Evolutionary conservation across 257 asterid species (phyloP), one percentile per base, ranked within the genome.

Genomic region (Nicotiana paniculata): DNA sequence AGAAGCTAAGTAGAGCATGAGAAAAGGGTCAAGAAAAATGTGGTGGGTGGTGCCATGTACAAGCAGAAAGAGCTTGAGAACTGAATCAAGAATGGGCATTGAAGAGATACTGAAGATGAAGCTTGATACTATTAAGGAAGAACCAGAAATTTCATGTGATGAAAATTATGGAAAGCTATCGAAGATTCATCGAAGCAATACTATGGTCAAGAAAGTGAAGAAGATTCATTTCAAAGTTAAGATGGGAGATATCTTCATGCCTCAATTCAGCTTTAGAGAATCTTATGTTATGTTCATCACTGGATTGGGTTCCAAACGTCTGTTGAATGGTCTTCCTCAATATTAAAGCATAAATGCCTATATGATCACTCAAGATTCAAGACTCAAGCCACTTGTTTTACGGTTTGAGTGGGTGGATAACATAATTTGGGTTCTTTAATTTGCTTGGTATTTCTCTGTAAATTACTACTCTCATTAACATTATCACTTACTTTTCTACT

Each of bases 21-120:
- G 83, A 74, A 86, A 83, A 82, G 84, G 84, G 21, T 62, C 76
- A 48, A 75, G 74, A 12, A 84, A 81, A 55, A 88, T 91, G 96
- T 85, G 91, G 92, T 87, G 91, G 90, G 83, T 67, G 76, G 87
- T 82, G 78, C 69, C 83, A 18, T 80, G 89, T 80, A 81, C 81
- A 78, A 88, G 86, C 81, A 74, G 39, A 81, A 91, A 85, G 84
- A 89, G 77, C 83, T 35, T 59, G 89, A 86, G 85, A 39, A 77
- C 84, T 1, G 92, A 92, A 13, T 83, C 91, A 24, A 79, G 90
- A 68, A 87, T 92, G 93, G 91, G 87, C 46, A 84, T 91, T 9
- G 91, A 90, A 48, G 96, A 93, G 9, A 88, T 92, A 81, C 84
- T 92, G 2, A 93, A 91, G 87, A 90, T 89, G 96, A 93, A 92